phyloP scores from a whole-genome alignment of 768 basidiomycete genomes.

The Rhizopogon sp. region DNA sequence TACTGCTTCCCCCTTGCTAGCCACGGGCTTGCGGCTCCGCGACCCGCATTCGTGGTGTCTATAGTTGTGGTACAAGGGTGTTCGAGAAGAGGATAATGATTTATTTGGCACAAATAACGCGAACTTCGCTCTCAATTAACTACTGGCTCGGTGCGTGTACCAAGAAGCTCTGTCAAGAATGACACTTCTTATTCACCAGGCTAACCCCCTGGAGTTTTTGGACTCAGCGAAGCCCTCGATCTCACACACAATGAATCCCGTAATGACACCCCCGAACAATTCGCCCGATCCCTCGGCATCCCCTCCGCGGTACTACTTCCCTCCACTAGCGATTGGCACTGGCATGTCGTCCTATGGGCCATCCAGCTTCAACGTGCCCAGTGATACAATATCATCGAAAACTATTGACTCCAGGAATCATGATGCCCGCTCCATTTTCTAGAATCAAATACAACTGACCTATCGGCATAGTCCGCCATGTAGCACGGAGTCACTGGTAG shows the following conservation, averaged over 20 bases:
- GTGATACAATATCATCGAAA: not conserved
- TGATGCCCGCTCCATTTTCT: not conserved
- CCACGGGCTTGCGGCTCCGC: slow-evolving; percentile 22
- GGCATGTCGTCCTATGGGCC: not conserved
- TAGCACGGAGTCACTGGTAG: too few relatives aligned
- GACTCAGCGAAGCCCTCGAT: not conserved
- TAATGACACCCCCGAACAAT: not conserved
- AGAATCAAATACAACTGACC: not conserved
- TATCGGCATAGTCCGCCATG: not conserved
- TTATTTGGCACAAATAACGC: not conserved
- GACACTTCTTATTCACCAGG: not conserved
- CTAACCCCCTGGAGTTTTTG: not conserved
- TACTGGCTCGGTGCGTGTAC: not conserved
- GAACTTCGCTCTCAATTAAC: not conserved
- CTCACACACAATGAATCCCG: not conserved
- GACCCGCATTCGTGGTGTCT: slow-evolving; percentile 11
- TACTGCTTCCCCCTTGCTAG: slow-evolving; percentile 14
- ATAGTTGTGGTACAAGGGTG: not conserved
- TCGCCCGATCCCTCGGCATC: not conserved
- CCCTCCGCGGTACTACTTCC: not conserved
- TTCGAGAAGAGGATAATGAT: not conserved
- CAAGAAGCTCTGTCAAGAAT: not conserved
- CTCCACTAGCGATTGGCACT: not conserved
- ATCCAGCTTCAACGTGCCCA: not conserved
- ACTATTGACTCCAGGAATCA: not conserved